Evolutionary conservation across 2,329 filamentous ascomycete genomes (phyloP), one percentile per base, ranked within the genome.

Genomic region (Fusarium domesticum): DNA sequence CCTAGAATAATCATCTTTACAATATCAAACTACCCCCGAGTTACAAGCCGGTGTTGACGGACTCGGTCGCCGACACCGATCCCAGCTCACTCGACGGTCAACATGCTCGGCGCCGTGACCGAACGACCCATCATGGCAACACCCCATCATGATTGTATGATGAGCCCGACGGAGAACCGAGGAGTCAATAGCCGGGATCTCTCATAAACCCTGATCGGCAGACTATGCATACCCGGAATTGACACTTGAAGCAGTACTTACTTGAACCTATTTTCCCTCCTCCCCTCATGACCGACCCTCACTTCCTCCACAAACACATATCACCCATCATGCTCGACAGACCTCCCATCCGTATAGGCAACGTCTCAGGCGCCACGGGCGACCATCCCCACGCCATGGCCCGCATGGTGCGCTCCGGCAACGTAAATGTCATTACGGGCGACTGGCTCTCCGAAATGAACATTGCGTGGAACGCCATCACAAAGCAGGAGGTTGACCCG

Each of bases 381-480:
- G 64, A 65, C 43, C 58, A 62, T 30, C 63, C 64, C 0, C 58
- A 64, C 31, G 64, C 63, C 18, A 66, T 65, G 63, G 49, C 47
- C 8, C 58, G 63, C 19, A 65, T 65, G 60, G 53, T 64, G 6
- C 52, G 54, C 23, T 57, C 60, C 4, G 62, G 59, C 6, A 52
- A 62, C 32, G 53, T 69, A 6, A 58, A 70, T 37, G 65, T 69
- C 34, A 69, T 70, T 23, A 66, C 64, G 2, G 67, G 67, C 16
- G 67, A 70, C 54, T 70, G 67, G 60, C 60, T 70, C 35, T 68
- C 67, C 8, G 68, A 70, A 50, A 71, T 72, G 50, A 81, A 79
- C 57, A 77, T 81, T 66, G 72, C 75, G 43, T 67, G 48, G 63
- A 58, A 64, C 50, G 56, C 63, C 40, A 71, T 66, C 45, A 57